A percentile compares a stretch with the other conserved stretches of the same genome.
Evolutionary conservation across 805 yeast genomes (phyloP).

Genomic region (Candida ortonii): DNA sequence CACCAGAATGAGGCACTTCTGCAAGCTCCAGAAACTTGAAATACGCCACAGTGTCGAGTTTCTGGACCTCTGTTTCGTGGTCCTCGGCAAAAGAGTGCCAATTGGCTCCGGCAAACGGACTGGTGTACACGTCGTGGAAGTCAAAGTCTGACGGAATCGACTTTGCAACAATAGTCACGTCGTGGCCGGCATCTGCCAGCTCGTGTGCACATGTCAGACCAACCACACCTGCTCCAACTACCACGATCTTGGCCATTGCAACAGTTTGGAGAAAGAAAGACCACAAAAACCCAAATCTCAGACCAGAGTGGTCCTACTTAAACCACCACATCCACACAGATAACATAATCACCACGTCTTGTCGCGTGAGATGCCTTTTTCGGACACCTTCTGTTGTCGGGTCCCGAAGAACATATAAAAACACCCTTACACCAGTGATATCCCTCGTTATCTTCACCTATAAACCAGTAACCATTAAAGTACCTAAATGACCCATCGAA

Average conservation of each 20-base stretch:
- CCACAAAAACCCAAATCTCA: no score
- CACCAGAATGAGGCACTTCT: slow-evolving; percentile 38
- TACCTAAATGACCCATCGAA: no score
- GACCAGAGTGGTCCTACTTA: no score
- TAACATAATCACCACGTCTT: no score
- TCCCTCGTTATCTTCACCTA: not conserved
- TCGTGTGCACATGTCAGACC: slow-evolving; percentile 54
- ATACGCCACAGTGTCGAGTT: slow-evolving; percentile 38
- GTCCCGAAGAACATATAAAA: no score
- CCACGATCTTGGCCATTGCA: slow-evolving; percentile 26
- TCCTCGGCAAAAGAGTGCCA: slow-evolving; percentile 44
- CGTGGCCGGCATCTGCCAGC: slow-evolving; percentile 39
- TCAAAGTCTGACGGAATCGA: slow-evolving; percentile 39
- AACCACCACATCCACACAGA: no score
- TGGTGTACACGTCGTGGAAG: slow-evolving; percentile 40
- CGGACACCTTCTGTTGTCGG: no score
- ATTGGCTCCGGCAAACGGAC: slow-evolving; percentile 50
- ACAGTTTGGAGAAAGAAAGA: no score
- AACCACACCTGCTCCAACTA: slow-evolving; percentile 49
- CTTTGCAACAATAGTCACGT: slow-evolving; percentile 49
- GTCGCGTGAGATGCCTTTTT: no score
- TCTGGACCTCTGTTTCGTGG: slow-evolving; percentile 27
- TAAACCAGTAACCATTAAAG: not conserved
- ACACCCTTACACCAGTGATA: no score
- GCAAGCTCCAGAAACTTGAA: slow-evolving; percentile 37